Percentiles rank a stretch among this genome's conserved stretches.
These are phyloP conservation scores for Cyberlindnera galapagoensis DNA, from an alignment of 805 yeast genomes.

Conservation along the genomic window DNA sequence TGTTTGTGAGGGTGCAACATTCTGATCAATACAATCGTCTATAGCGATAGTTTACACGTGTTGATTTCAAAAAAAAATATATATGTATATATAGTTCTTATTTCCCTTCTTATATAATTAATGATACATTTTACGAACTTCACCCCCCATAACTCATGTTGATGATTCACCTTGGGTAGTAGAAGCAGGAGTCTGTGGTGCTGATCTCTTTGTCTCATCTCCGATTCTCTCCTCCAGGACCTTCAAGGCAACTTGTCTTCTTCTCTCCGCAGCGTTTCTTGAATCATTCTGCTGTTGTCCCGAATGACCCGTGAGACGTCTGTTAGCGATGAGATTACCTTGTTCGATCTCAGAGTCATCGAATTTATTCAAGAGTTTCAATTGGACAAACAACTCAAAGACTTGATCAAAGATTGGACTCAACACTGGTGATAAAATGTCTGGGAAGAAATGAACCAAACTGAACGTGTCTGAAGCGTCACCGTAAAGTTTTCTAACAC, in stretches of 20 bases:
- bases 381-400: conserved; percentile 32
- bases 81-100: no score
- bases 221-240: conserved; percentile 61
- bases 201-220: no score
- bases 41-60: no score
- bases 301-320: conserved; percentile 34
- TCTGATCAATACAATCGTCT: no score
- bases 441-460: conserved; percentile 80
- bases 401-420: conserved; percentile 41
- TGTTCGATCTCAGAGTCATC: conserved; percentile 65
- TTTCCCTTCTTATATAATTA: no score
- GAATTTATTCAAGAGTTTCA: conserved; percentile 54
- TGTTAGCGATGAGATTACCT: conserved; percentile 64
- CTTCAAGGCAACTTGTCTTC: conserved; percentile 71
- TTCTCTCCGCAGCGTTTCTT: conserved; percentile 67
- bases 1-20: conserved; percentile 66
- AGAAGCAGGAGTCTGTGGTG: no score
- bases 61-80: no score
- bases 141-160: neutral
- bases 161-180: no score
- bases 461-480: conserved; percentile 90
- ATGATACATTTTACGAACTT: no score
- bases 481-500: conserved; percentile 44
- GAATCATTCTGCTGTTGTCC: conserved; percentile 26
- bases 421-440: conserved; percentile 42